A percentile compares a stretch with the other conserved stretches of the same genome.
Evolutionary conservation across 1,284 basidiomycete genomes (phyloP).

Genomic region (Heterobasidion annosum): DNA sequence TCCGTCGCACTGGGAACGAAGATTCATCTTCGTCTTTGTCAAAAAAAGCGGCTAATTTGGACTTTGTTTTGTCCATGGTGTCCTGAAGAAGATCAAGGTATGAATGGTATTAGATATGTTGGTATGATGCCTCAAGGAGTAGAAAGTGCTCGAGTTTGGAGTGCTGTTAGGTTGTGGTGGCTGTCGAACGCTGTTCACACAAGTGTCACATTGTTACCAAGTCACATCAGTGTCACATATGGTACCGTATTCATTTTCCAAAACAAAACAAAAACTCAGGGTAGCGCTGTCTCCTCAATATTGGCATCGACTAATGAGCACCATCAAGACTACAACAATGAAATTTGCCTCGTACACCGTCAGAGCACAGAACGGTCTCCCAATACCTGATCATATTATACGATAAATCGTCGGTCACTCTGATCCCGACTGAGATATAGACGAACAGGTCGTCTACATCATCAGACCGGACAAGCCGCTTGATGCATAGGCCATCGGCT

Average conservation of each 20-base stretch:
- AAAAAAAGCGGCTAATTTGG: conserved; percentile 70
- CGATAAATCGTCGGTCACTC: not conserved
- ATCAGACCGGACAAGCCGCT: conserved; percentile 57
- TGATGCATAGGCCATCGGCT: conserved; percentile 85
- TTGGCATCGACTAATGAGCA: too few species aligned
- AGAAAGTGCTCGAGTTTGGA: not conserved
- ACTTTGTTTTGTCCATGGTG: conserved; percentile 69
- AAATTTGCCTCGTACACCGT: too few species aligned
- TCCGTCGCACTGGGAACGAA: conserved; percentile 80
- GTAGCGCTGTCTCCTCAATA: too few species aligned
- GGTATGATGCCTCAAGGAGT: not conserved
- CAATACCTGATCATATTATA: not conserved
- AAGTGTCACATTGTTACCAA: too few species aligned
- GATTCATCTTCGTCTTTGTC: conserved; percentile 74
- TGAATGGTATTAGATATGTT: not conserved
- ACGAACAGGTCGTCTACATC: conserved; percentile 30
- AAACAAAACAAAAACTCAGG: too few species aligned
- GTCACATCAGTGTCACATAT: too few species aligned
- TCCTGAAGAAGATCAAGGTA: not conserved
- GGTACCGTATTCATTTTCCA: too few species aligned
- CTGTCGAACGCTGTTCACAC: too few species aligned
- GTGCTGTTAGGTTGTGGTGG: too few species aligned
- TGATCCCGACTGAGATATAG: not conserved
- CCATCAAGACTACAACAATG: too few species aligned
- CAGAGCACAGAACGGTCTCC: too few species aligned